These are phyloP conservation scores for Macaranga tanarius DNA, from an alignment of 441 rosid species.

Conservation along the genomic window DNA sequence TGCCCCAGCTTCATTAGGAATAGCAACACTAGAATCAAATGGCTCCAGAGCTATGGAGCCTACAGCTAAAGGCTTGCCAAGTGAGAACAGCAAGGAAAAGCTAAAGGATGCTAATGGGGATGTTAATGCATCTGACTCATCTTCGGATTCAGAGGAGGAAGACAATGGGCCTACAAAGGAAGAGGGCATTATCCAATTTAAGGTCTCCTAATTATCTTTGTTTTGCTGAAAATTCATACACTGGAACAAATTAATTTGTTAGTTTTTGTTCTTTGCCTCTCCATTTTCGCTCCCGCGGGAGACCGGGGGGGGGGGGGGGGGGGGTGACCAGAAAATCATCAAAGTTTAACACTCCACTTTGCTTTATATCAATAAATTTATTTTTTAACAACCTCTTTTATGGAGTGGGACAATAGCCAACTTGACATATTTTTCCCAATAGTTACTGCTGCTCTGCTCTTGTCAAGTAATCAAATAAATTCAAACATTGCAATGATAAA, in stretches of 20 bases:
- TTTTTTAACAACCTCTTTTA: not conserved
- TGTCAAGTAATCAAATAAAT: not conserved
- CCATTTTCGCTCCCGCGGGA: not conserved
- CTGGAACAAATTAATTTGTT: not conserved
- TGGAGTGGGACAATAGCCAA: not conserved
- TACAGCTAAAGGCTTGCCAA: constrained; percentile 54
- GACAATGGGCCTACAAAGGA: constrained; percentile 90
- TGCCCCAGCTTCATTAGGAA: constrained; percentile 42
- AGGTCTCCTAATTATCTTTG: constrained; percentile 46
- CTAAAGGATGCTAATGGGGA: constrained; percentile 64
- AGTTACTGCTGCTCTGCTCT: not conserved
- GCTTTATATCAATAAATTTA: not conserved
- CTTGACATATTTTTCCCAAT: not conserved
- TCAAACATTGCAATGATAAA: not conserved
- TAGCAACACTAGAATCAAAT: constrained; percentile 56
- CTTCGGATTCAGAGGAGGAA: constrained; percentile 94
- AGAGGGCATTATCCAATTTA: constrained; percentile 74
- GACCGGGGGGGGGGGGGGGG: too few species aligned
- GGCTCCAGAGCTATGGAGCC: constrained; percentile 66
- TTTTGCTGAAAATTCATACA: constrained; percentile 11
- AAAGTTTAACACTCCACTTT: too few species aligned
- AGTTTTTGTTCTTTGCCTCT: not conserved
- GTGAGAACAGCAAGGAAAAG: constrained; percentile 68
- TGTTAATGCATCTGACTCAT: constrained; percentile 77
- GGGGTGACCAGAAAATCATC: too few species aligned